Base-by-base conservation (phyloP, 2,329 filamentous ascomycete genomes). In the Proliferodiscus dingleyae region DNA sequence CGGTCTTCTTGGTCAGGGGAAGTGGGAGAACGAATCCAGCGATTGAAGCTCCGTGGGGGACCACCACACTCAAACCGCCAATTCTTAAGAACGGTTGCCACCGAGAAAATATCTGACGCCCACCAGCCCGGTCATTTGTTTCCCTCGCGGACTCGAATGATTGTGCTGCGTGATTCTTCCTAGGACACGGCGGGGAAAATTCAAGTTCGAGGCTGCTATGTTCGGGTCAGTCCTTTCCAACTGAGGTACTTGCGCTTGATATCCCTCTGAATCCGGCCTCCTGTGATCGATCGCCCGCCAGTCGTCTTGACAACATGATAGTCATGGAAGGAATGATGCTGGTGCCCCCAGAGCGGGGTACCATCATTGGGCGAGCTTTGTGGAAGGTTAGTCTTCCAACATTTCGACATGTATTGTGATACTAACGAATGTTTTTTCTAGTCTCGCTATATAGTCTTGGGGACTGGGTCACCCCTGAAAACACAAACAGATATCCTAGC, bases 401-500 rank as follows among this genome's bases (percentile, higher is more conserved):
- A 21, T 26, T 21, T n/a, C 15, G 8, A 13, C 13, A 6, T n/a
- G 33, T 2, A 15, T 16, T 24, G 21, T 10, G 19, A 7, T 32
- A 46, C 30, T 39, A 21, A 29, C 7, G 21, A 38, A 24, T 45
- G 13, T 39, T 40, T 16, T 29, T 37, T 54, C 29, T 60, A 83
- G 79, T 57, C 73, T 59, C 78, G 80, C 64, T 81, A 78, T 62
- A 72, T 83, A 38, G 69, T 80, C 46, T 67, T 82, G 46, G 77
- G 77, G 45, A 65, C 65, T n/a, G 64, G 64, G 46, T 64, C 63
- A 42, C 68, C 40, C 67, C 37, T 63, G 64, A 51, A 68, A 61
- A 52, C 63, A 62, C 50, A 77, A 70, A 74, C 77, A 34, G 78
- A 83, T 50, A 61, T 56, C 49, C 44, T 42, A 19, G 41, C 47